A percentile compares a stretch with the other conserved stretches of the same genome.
phyloP scores from a whole-genome alignment of 1,139 yeast species.

The Debaryomycetaceae sp. region DNA sequence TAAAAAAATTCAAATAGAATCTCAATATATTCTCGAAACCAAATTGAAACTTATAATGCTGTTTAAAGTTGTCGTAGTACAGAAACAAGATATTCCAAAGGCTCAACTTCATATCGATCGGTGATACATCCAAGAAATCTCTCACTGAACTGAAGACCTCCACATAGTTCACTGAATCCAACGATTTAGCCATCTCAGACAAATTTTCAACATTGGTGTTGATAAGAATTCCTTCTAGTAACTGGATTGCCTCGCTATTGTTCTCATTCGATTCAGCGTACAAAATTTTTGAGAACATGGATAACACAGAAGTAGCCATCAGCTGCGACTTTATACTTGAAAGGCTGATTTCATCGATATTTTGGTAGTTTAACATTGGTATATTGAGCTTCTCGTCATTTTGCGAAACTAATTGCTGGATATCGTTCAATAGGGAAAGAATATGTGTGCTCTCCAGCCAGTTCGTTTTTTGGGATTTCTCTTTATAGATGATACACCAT shows the following conservation, averaged over 20 bases:
- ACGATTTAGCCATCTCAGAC: constrained; percentile 1
- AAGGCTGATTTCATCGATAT: constrained; percentile 56
- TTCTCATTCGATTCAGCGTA: constrained; percentile 33
- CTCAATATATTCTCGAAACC: constrained; percentile 52
- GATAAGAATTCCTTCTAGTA: constrained; percentile 54
- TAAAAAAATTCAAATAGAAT: constrained; percentile 22
- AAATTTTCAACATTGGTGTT: constrained; percentile 7
- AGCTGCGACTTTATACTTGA: constrained; percentile 56
- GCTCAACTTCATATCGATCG: constrained; percentile 63
- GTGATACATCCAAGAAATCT: constrained; percentile 56
- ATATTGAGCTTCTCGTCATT: constrained; percentile 8
- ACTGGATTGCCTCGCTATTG: constrained; percentile 44
- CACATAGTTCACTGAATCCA: constrained; percentile 6
- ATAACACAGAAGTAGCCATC: constrained; percentile 63
- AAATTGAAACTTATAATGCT: constrained; percentile 39
- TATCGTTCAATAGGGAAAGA: constrained; percentile 19
- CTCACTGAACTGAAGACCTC: constrained; percentile 46
- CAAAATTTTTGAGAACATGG: constrained; percentile 61
- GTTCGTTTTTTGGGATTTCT: constrained; percentile 27
- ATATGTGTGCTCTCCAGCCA: constrained; percentile 30
- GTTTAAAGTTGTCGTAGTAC: constrained; percentile 46
- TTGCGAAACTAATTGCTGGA: constrained; percentile 11
- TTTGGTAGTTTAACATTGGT: constrained; percentile 45
- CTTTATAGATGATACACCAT: constrained; percentile 34
- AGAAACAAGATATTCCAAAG: constrained; percentile 75